Percentiles rank a stretch among this genome's conserved stretches.
phyloP scores from a whole-genome alignment of 75 land plant genomes.

The Pinus albicaulis region DNA sequence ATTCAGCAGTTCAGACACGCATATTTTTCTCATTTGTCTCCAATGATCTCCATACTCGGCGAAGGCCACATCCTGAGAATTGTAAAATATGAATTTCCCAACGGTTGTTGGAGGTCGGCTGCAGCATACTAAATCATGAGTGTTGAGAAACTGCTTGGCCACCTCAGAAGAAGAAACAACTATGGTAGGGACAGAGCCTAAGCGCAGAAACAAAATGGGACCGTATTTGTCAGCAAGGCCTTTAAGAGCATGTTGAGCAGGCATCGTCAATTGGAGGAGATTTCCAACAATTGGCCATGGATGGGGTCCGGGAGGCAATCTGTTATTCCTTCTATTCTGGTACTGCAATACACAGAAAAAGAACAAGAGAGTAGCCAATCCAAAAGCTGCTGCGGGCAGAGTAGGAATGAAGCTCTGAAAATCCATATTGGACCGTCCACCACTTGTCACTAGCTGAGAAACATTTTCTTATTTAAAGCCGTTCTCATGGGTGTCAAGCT shows the following conservation, averaged over 20 bases:
- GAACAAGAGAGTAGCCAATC: too few species aligned
- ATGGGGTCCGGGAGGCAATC: conserved; percentile 10
- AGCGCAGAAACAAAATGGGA: conserved; percentile 31
- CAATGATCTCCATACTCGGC: conserved; percentile 48
- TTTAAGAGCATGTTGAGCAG: conserved; percentile 12
- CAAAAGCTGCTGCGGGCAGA: too few species aligned
- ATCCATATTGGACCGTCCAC: too few species aligned
- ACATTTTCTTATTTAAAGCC: too few species aligned
- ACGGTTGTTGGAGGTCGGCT: conserved; percentile 29
- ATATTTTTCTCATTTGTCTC: conserved; percentile 50
- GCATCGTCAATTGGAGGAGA: conserved; percentile 22
- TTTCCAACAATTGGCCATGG: conserved; percentile 31
- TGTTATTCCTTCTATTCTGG: too few species aligned
- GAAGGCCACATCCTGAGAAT: conserved; percentile 18
- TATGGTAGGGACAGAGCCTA: conserved; percentile 36
- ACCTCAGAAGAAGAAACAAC: conserved; percentile 40
- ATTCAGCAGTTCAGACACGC: conserved; percentile 37
- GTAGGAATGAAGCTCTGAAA: too few species aligned
- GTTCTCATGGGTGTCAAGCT: too few species aligned
- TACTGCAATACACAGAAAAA: too few species aligned
- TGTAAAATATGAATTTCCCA: conserved; percentile 20
- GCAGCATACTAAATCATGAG: conserved; percentile 24
- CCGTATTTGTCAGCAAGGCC: conserved; percentile 25
- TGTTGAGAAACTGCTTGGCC: conserved; percentile 42
- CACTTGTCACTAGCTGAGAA: too few species aligned